A percentile compares a stretch with the other conserved stretches of the same genome.
phyloP scores from a whole-genome alignment of 2,329 filamentous ascomycete genomes.

The Claviceps africana region DNA sequence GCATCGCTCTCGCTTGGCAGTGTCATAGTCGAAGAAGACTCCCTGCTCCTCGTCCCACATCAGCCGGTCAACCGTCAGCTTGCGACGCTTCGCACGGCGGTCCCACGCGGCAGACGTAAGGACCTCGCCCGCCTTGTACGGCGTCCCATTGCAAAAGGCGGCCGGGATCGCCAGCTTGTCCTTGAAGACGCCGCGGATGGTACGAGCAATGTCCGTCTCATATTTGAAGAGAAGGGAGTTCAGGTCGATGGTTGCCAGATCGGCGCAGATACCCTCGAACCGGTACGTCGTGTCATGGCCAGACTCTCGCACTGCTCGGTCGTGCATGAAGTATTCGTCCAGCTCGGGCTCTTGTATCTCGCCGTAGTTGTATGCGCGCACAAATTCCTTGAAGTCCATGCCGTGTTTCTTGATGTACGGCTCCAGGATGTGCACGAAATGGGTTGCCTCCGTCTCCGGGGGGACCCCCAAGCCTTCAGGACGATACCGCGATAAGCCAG shows the following conservation, averaged over 20 bases:
- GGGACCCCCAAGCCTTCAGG: slow-evolving; percentile 76
- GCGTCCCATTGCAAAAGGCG: slow-evolving; percentile 61
- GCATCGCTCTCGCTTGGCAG: slow-evolving; percentile 63
- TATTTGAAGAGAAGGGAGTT: slow-evolving; percentile 96
- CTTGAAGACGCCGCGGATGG: slow-evolving; percentile 70
- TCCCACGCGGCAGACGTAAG: slow-evolving; percentile 86
- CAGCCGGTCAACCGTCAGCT: slow-evolving; percentile 78
- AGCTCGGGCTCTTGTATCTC: slow-evolving; percentile 70
- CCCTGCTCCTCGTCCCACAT: slow-evolving; percentile 85
- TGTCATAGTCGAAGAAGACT: slow-evolving; percentile 98
- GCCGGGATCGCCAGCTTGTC: slow-evolving; percentile 70
- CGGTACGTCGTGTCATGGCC: slow-evolving; percentile 95
- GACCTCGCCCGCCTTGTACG: slow-evolving; percentile 49
- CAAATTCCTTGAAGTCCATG: slow-evolving; percentile 73
- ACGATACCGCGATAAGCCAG: slow-evolving; percentile 72
- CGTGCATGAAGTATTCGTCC: slow-evolving; percentile 91
- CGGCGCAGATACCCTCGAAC: slow-evolving; percentile 72
- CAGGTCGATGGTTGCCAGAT: slow-evolving; percentile 85
- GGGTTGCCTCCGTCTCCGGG: slow-evolving; percentile 76
- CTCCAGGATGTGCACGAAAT: slow-evolving; percentile 70
- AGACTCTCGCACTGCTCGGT: slow-evolving; percentile 88
- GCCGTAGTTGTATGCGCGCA: slow-evolving; percentile 72
- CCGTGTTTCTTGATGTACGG: slow-evolving; percentile 75
- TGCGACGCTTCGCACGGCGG: slow-evolving; percentile 70
- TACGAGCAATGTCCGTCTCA: slow-evolving; percentile 80